A percentile compares a stretch with the other conserved stretches of the same genome.
These are phyloP conservation scores for Lichtheimia corymbifera DNA, from an alignment of 371 early-diverging fungal genomes.

Conservation along the genomic window DNA sequence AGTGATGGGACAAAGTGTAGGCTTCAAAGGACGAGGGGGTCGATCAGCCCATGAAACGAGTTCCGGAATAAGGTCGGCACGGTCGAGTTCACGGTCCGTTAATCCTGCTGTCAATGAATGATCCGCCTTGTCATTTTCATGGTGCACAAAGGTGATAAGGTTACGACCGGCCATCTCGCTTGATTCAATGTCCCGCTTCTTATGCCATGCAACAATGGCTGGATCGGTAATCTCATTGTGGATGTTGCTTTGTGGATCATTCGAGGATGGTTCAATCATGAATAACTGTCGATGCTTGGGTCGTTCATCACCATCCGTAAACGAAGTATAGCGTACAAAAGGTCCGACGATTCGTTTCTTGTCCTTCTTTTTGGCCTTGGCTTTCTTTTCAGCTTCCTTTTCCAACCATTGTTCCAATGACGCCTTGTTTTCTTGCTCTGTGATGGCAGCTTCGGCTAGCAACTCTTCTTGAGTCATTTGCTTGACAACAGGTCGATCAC, in stretches of 20 bases:
- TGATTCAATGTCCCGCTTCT: slow-evolving; percentile 25
- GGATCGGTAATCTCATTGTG: slow-evolving; percentile 26
- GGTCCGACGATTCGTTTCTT: slow-evolving; percentile 40
- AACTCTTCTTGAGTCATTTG: slow-evolving; percentile 63
- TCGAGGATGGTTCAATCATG: slow-evolving; percentile 14
- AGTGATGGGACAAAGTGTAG: slow-evolving; percentile 62
- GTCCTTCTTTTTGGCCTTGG: slow-evolving; percentile 48
- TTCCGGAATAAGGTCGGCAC: slow-evolving; percentile 32
- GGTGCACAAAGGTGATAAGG: slow-evolving; percentile 39
- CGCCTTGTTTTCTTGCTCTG: slow-evolving; percentile 54
- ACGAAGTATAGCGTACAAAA: slow-evolving; percentile 57
- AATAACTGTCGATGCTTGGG: slow-evolving; percentile 27
- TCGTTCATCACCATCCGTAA: slow-evolving; percentile 49
- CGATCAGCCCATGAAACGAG: slow-evolving; percentile 35
- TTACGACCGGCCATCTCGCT: slow-evolving; percentile 40
- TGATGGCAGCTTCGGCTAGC: slow-evolving; percentile 60
- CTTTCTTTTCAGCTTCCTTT: slow-evolving; percentile 57
- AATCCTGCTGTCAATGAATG: slow-evolving; percentile 16
- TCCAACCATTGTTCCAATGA: slow-evolving; percentile 61
- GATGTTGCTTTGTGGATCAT: slow-evolving; percentile 15
- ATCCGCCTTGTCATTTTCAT: slow-evolving; percentile 2
- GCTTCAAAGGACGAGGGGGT: slow-evolving; percentile 33
- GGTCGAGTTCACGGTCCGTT: slow-evolving; percentile 37
- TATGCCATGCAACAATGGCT: slow-evolving; percentile 25
- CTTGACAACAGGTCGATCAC: slow-evolving; percentile 39